Base-by-base conservation (phyloP, 2,329 filamentous ascomycete genomes). In the Penicillium sp. region DNA sequence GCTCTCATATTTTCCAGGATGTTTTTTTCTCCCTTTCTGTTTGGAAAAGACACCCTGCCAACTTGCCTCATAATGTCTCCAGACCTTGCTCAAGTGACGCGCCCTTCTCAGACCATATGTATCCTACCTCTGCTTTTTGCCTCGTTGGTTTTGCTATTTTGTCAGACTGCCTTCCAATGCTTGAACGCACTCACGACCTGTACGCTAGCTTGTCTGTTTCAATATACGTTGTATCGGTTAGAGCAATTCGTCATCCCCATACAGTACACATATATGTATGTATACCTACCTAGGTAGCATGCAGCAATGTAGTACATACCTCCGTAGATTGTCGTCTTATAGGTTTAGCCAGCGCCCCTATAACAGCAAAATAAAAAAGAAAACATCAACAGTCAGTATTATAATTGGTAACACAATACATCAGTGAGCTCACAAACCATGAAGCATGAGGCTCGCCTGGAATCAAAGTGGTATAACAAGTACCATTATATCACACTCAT, bases 71-170 rank as follows among this genome's bases (percentile, higher is more conserved):
- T 6, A 10, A 13, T 29, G 43, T 35, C 39, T 41, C 27, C 29
- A n/a, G 39, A 27, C 39, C 44, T 29, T 39, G 11, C 11, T 38
- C n/a, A 32, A 30, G 38, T 48, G 19, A 38, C 18, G 39, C 16
- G 23, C 18, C 13, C 34, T 46, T 38, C 27, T 10, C 39, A 26
- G 40, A 40, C 39, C 41, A 19, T 30, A n/a, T 54, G 51, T 54
- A 54, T 18, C 51, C 34, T 44, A 53, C 27, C 27, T 30, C 34
- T 50, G 46, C 34, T 81, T 92, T 38, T 94, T 51, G 34, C 47
- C 43, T 47, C 29, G n/a, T 45, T 40, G 46, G 34, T 19, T 34
- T 44, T 39, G 18, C 34, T 8, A 44, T 41, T 48, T 53, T 30
- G 43, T 44, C 46, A 43, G 49, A 50, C 26, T 53, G 50, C 47